A percentile compares a stretch with the other conserved stretches of the same genome.
Evolutionary conservation across 164 flowering plant species (phyloP).

Genomic region (Saururus chinensis): DNA sequence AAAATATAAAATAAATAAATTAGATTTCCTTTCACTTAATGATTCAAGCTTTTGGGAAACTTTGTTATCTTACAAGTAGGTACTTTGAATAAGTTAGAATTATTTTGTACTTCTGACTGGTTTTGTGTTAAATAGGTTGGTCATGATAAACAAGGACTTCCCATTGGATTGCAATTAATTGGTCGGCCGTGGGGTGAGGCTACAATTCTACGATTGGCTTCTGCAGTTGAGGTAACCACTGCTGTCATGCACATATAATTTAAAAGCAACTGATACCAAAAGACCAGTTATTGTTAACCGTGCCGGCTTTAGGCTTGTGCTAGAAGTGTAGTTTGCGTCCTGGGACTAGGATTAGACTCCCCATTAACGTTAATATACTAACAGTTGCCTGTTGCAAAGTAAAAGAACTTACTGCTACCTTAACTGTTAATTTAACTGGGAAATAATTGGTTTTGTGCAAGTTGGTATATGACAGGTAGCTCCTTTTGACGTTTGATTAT

Average conservation of each 20-base stretch:
- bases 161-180: constrained; percentile 86
- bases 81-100: no score
- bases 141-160: constrained; percentile 94
- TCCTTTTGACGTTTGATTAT: no score
- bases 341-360: no score
- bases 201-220: constrained; percentile 70
- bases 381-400: no score
- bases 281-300: background rate
- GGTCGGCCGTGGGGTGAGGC: constrained; percentile 99
- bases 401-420: background rate
- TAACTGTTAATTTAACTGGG: background rate
- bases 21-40: no score
- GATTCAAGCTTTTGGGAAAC: no score
- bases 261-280: background rate
- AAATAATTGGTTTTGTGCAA: no score
- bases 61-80: no score
- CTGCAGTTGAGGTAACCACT: constrained; percentile 59
- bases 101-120: background rate
- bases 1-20: no score
- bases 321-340: background rate
- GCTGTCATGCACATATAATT: background rate
- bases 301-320: background rate
- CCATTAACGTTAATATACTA: no score
- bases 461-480: no score
- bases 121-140: constrained; percentile 53